phyloP scores from a whole-genome alignment of 2,329 filamentous ascomycete genomes.

The Malbranchea cinnamomea region DNA sequence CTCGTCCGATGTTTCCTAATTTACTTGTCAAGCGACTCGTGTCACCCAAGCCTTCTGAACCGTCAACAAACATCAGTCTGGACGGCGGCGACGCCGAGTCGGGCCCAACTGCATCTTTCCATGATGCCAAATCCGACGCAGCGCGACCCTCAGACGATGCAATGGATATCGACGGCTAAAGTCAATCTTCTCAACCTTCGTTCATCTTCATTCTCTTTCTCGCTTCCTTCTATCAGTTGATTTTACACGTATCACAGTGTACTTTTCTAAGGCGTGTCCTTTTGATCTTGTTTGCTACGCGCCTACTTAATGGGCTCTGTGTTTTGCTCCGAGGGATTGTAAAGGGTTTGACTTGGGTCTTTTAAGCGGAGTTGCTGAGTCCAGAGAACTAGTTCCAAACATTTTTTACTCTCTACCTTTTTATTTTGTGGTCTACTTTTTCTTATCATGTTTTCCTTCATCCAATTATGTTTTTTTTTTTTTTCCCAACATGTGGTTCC shows the following conservation, averaged over 20 bases:
- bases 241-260: too few relatives aligned
- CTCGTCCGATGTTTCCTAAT: conserved; percentile 7
- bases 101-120: conserved; percentile 4
- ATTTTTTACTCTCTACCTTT: neutral
- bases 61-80: conserved; percentile 10
- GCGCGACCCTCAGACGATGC: conserved; percentile 1
- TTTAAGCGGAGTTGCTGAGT: too few relatives aligned
- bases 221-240: too few relatives aligned
- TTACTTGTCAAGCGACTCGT: conserved; percentile 5
- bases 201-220: too few relatives aligned
- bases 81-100: conserved; percentile 9
- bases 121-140: conserved; percentile 7
- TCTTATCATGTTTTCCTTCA: neutral
- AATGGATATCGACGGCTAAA: too few relatives aligned
- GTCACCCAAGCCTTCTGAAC: conserved; percentile 10
- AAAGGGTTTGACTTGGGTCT: too few relatives aligned
- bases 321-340: too few relatives aligned
- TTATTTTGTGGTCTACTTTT: neutral
- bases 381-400: too few relatives aligned
- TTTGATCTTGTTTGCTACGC: too few relatives aligned
- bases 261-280: too few relatives aligned
- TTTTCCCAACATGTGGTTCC: neutral
- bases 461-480: neutral
- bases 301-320: too few relatives aligned
- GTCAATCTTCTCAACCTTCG: too few relatives aligned